Evolutionary conservation across 2,329 filamentous ascomycete genomes (phyloP), one percentile per base, ranked within the genome.

Genomic region (Fusarium longipes): DNA sequence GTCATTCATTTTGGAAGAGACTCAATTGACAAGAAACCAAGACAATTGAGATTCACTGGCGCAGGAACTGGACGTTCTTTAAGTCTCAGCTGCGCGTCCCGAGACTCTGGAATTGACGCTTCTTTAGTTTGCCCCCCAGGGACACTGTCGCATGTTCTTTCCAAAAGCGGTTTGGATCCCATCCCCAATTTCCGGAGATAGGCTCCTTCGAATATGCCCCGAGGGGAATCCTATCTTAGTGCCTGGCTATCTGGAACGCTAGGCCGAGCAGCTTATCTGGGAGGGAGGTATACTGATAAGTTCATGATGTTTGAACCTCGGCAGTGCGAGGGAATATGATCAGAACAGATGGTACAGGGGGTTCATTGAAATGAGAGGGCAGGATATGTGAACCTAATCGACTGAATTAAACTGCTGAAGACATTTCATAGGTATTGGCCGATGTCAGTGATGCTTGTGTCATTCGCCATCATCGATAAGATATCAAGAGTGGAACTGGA

Each of bases 91-190:
- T 53, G 22, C 24, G 47, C 29, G 40, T 38, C 36, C 53, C 47
- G 24, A 38, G 18, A 17, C 42, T 29, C 27, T 25, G 33, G 58
- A 49, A 40, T 47, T 53, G 39, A 61, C 58, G n/a, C 38, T 52
- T 48, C 17, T 24, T 57, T 50, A 65, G 61, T 30, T 25, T 33
- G 6, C 30, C 45, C 44, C 43, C 45, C 32, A n/a, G n/a, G 12
- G 45, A 38, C n/a, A 27, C 14, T 40, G 64, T 67, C 64, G 64
- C 64, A 50, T 67, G 52, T 54, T 67, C 64, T 48, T 67, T 67
- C 64, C 64, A 7, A 68, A 68, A 51, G 20, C 3, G 65, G 64
- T 50, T 65, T 67, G 49, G 59, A 55, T 58, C 38, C 33, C 32
- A 50, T 62, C 40, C 32, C 53, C 47, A 39, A 33, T 50, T 33